Percentiles rank a stretch among this genome's conserved stretches.
These are phyloP conservation scores for Trichoderma atroviride DNA, from an alignment of 2,329 filamentous ascomycete genomes.

Conservation along the genomic window DNA sequence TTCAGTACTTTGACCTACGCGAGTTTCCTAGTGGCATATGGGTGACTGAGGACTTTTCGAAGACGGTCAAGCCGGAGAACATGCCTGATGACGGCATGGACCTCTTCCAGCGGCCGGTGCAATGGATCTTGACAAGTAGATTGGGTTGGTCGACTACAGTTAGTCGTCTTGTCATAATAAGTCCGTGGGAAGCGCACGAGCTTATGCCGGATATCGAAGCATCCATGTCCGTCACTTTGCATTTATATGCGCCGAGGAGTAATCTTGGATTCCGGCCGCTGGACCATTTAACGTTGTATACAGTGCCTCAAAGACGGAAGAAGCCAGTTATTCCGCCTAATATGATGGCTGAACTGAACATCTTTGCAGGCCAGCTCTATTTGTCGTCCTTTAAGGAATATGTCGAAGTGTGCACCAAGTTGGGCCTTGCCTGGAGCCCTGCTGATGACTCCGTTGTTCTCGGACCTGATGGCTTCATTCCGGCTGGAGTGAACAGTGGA, in stretches of 20 bases:
- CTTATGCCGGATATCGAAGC: not conserved
- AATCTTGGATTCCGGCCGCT: not conserved
- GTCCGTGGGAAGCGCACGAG: not conserved
- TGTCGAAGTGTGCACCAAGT: slow-evolving; percentile 49
- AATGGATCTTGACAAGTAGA: not conserved
- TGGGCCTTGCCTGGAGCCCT: slow-evolving; percentile 50
- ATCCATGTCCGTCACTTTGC: not conserved
- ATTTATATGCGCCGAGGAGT: not conserved
- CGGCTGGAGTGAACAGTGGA: slow-evolving; percentile 2
- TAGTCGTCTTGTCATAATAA: not conserved
- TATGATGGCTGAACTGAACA: slow-evolving; percentile 55
- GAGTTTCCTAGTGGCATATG: not conserved
- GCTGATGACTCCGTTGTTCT: slow-evolving; percentile 32
- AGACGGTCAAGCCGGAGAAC: not conserved
- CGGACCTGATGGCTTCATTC: slow-evolving; percentile 41
- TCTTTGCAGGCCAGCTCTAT: slow-evolving; percentile 72
- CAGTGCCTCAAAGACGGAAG: not conserved
- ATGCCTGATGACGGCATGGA: not conserved
- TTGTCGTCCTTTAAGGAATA: slow-evolving; percentile 60
- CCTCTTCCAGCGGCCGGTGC: not conserved
- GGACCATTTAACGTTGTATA: not conserved
- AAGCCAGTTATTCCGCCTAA: slow-evolving; percentile 5
- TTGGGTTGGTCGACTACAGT: not conserved
- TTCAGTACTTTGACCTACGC: not conserved
- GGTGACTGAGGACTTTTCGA: not conserved